Base-by-base conservation (phyloP, 129 eudicot species). In the Cynara cardunculus region DNA sequence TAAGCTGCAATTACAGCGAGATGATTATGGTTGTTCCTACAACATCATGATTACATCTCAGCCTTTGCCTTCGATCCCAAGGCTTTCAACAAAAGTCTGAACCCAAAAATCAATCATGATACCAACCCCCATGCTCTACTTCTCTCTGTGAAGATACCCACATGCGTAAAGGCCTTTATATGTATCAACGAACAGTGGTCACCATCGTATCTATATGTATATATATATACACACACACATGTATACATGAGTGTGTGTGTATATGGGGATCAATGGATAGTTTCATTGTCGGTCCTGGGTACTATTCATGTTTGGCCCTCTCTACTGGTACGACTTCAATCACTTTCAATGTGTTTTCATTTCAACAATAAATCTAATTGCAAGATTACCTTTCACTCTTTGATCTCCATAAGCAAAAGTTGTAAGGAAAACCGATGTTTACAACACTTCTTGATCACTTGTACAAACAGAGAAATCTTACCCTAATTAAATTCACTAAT, bases 51-150 rank as follows among this genome's bases (percentile, higher is more conserved):
- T 75, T n/a, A 75, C 53, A 65, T 70, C 65, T 34, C 72, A 53
- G 69, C 72, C 62, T 69, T 83, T 87, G 88, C 91, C 91, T 85
- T 90, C 87, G 82, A 90, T 90, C 91, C 91, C 91, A 90, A 90
- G 91, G 83, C 87, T 90, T 86, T 87, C 75, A 37, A 69, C 61
- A 82, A 87, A 85, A 83, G 89, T 74, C 84, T 78, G 83, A 74
- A 79, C 75, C 76, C 41, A 39, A 69, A 78, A 78, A 79, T 78
- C 87, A 82, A 90, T 87, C 81, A 87, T 89, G 73, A 62, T 81
- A 84, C 22, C 77, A 69, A 68, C 83, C 24, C 61, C 70, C 88
- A 75, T 68, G 80, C 84, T 65, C 80, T 53, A 79, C 69, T 76
- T 78, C 81, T 78, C 41, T 78, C 82, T 69, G 3, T 69, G 46